Evolutionary conservation across 2,329 filamentous ascomycete genomes (phyloP).

Genomic region (Diaporthe amygdali): DNA sequence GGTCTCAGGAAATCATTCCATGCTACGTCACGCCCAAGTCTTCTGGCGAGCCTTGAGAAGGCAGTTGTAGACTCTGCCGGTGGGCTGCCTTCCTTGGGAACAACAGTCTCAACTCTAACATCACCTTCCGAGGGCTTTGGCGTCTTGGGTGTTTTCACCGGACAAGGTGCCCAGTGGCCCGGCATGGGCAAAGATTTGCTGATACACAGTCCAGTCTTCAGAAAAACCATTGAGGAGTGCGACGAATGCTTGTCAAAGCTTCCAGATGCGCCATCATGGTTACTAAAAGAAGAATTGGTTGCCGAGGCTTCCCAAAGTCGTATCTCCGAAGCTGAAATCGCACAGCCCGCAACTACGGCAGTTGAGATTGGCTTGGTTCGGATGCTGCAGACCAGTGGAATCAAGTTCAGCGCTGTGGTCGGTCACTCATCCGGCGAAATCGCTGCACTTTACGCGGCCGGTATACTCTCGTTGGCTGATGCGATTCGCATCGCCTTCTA

Average conservation of each 20-base stretch:
- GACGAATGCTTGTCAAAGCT: neutral
- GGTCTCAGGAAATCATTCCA: neutral
- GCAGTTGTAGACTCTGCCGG: neutral
- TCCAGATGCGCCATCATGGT: neutral
- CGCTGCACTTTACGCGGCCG: neutral
- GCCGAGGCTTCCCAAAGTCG: neutral
- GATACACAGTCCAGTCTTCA: neutral
- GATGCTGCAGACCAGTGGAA: slow-evolving; percentile 30
- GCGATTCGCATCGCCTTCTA: slow-evolving; percentile 33
- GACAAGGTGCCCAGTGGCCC: slow-evolving; percentile 39
- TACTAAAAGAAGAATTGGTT: neutral
- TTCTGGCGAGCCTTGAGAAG: neutral
- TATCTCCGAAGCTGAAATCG: slow-evolving; percentile 8
- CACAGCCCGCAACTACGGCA: slow-evolving; percentile 38
- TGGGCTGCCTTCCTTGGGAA: neutral
- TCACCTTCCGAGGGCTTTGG: neutral
- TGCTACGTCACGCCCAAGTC: neutral
- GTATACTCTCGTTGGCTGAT: neutral
- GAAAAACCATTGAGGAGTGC: neutral
- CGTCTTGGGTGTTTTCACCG: slow-evolving; percentile 34
- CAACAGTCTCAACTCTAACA: neutral
- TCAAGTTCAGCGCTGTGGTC: slow-evolving; percentile 31
- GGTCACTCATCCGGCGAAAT: slow-evolving; percentile 32
- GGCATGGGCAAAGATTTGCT: slow-evolving; percentile 33
- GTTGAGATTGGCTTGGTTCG: slow-evolving; percentile 43